A percentile compares a stretch with the other conserved stretches of the same genome.
phyloP scores from a whole-genome alignment of 768 basidiomycete genomes.

The Cystofilobasidium ferigula region DNA sequence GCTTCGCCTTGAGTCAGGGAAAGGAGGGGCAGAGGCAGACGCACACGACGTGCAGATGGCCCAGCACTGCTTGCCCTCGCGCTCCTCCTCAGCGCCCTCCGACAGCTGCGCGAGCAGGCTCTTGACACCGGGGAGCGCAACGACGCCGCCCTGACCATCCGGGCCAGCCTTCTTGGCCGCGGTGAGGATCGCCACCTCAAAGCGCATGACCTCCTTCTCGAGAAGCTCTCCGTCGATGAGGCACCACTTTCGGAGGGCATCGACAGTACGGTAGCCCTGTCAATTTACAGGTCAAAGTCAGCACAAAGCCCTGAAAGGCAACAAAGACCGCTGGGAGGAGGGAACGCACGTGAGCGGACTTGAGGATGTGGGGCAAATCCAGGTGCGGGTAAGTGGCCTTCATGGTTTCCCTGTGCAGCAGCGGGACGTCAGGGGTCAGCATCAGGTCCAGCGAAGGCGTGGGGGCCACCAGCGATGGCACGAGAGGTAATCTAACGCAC shows the following conservation, averaged over 20 bases:
- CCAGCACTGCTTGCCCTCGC: constrained; percentile 18
- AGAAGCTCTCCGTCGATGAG: constrained; percentile 23
- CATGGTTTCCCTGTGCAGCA: no score
- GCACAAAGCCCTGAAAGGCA: background rate
- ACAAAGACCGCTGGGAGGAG: background rate
- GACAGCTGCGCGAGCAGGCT: constrained; percentile 13
- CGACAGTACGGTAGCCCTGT: constrained; percentile 22
- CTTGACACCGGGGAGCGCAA: constrained; percentile 25
- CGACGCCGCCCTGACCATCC: constrained; percentile 19
- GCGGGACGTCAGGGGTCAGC: background rate
- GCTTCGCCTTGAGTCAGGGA: background rate
- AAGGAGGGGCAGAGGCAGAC: background rate
- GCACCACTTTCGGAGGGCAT: constrained; percentile 30
- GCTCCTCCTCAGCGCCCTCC: constrained; percentile 21
- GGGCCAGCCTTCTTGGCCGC: constrained; percentile 22
- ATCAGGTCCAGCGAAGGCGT: no score
- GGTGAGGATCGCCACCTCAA: constrained; percentile 25
- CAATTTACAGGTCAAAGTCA: no score
- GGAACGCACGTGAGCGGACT: constrained; percentile 19
- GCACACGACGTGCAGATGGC: constrained; percentile 27
- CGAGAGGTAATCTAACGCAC: no score
- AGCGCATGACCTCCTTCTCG: constrained; percentile 21
- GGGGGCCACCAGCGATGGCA: no score
- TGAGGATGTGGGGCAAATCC: constrained; percentile 25
- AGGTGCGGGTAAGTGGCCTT: constrained; percentile 15